Base-by-base conservation (phyloP, 169 alveolate genomes). In the Babesia ovis region DNA sequence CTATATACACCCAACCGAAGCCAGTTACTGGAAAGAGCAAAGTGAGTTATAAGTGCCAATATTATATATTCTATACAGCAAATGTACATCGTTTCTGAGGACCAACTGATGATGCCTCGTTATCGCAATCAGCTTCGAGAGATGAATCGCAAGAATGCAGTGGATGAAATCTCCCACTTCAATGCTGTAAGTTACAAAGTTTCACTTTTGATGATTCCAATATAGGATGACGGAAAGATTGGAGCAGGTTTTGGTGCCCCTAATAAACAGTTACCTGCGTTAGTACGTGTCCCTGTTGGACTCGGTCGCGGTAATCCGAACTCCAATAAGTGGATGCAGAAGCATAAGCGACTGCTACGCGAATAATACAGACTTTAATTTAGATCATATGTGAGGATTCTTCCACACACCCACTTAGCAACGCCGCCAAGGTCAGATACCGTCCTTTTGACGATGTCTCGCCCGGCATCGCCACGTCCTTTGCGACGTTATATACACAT, bases 251-350 rank as follows among this genome's bases (percentile, higher is more conserved):
- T 51, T 22, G 68, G 60, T 3, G 48, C 34, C 83, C 31, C 48
- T 39, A 31, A 5, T 25, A 56, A 59, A 46, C 35, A 34, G 57
- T 20, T 32, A n/a, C 58, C 56, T 32, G 60, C 23, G 32, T 43
- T 55, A 29, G 37, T 29, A 23, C 55, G 39, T 27, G 77, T 79
- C 43, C 61, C 74, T 20, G 64, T 81, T 12, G 89, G 89, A 16
- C 73, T 81, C 46, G 89, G 89, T 16, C 70, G 64, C 34, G 89
- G 89, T 50, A 81, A 81, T 41, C 89, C 89, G 25, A 81, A 81
- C 51, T 81, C 89, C 60, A 81, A 81, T 45, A 54, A 69, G 22
- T 81, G 89, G 89, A 62, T 81, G 54, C 70, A 72, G 82, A 71
- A 55, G 46, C 71, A 81, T 45, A 79, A 79, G 43, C 79, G 83